Evolutionary conservation across 768 basidiomycete species (phyloP).

Genomic region (Boletus fagicola): DNA sequence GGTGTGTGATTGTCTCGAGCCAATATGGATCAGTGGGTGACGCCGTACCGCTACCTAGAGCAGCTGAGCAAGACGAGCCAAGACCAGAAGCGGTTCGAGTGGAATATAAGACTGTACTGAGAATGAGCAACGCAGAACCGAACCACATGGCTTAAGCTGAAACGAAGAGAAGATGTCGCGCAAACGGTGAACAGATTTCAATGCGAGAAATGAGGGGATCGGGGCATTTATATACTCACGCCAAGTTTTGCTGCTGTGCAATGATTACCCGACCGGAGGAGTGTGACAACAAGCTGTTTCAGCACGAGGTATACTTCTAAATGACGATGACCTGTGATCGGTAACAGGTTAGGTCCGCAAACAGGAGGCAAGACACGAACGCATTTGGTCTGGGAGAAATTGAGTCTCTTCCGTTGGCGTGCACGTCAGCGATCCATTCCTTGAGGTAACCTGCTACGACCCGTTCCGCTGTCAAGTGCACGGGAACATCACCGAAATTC

Average conservation of each 20-base stretch:
- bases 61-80: conserved; percentile 47
- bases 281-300: neutral
- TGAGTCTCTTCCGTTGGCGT: neutral
- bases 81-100: conserved; percentile 28
- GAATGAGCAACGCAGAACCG: conserved; percentile 2
- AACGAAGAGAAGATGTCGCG: neutral
- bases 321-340: neutral
- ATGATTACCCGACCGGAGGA: neutral
- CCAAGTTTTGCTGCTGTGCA: neutral
- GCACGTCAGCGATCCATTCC: neutral
- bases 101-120: conserved; percentile 10
- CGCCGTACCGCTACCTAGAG: conserved; percentile 51
- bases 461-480: conserved; percentile 1
- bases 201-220: neutral
- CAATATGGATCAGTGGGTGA: conserved; percentile 49
- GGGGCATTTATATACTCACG: conserved; percentile 16
- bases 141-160: conserved; percentile 9
- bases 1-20: conserved; percentile 69
- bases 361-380: conserved; percentile 2
- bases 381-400: neutral
- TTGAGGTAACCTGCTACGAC: neutral
- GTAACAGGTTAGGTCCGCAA: neutral
- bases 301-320: neutral
- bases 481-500: neutral
- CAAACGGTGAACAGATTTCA: neutral